These are phyloP conservation scores for Triglochin maritima DNA, from an alignment of 106 monocot species.

Conservation along the genomic window DNA sequence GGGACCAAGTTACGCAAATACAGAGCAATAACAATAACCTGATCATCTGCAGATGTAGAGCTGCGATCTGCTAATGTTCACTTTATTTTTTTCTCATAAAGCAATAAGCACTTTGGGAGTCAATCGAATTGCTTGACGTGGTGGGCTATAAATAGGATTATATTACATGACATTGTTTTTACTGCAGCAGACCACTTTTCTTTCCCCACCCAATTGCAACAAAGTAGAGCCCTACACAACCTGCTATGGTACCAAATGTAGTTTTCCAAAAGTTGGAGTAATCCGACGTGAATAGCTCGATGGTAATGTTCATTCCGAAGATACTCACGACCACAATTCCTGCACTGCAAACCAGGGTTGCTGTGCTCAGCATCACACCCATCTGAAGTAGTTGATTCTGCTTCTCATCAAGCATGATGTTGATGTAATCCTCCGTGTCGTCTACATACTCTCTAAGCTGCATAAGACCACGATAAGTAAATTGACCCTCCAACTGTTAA, in stretches of 20 bases:
- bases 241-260: constrained; percentile 38
- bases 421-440: constrained; percentile 27
- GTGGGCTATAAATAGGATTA: no score
- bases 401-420: constrained; percentile 28
- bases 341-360: constrained; percentile 14
- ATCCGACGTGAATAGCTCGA: neutral
- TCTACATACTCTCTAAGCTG: constrained; percentile 27
- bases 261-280: constrained; percentile 8
- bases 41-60: no score
- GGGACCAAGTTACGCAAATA: no score
- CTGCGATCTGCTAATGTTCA: no score
- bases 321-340: constrained; percentile 23
- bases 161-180: constrained; percentile 1
- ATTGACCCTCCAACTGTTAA: neutral
- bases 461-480: neutral
- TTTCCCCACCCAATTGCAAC: constrained; percentile 69
- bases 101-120: no score
- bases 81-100: no score
- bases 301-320: constrained; percentile 23
- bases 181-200: constrained; percentile 63
- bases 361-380: constrained; percentile 24
- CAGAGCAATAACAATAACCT: no score
- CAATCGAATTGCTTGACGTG: no score
- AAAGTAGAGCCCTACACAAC: constrained; percentile 37
- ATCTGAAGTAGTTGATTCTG: constrained; percentile 23